Base-by-base conservation (phyloP, 1,139 yeast species). In the Debaryomyces nepalensis region DNA sequence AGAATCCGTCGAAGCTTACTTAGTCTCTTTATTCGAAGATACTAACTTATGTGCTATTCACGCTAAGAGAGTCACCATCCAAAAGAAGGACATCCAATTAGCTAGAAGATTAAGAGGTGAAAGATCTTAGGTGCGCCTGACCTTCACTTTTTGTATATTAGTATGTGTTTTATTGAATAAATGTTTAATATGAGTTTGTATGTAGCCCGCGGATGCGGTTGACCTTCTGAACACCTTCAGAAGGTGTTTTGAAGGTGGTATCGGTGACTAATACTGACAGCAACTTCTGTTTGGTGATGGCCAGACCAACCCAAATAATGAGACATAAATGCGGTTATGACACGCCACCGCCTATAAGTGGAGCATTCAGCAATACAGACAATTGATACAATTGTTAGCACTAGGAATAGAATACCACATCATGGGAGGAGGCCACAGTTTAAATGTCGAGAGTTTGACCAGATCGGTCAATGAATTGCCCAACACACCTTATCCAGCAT, bases 61-160 rank as follows among this genome's bases (percentile, higher is more conserved):
- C 81, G 98, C 98, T 68, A 91, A 91, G 91, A 88, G 98, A 82
- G 97, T 91, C 66, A 91, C 98, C 58, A 91, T 91, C 75, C 97
- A 91, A 81, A 93, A 91, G 95, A 91, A 91, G 85, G 98, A 91
- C 74, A 90, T 91, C 73, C 96, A 90, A 77, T 86, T 91, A 70
- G 98, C 98, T 58, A 90, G 98, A 83, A 93, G 98, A 85, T 86
- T 91, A 72, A 90, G 98, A 81, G 98, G 98, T 73, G 98, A 85
- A 78, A 84, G 93, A 82, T 79, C 88, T 59, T 83, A 79, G 55
- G 54, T 49, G 44, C 47, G 40, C 26, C 29, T 18, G 9, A 16
- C 30, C 42, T 38, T 31, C 16, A 16, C 33, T 32, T 40, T 38
- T 35, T 46, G 50, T 46, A 46, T 46, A 46, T 46, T 46, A 46